Evolutionary conservation across 495 filamentous ascomycete species (phyloP).

Genomic region (Tuber aestivum): DNA sequence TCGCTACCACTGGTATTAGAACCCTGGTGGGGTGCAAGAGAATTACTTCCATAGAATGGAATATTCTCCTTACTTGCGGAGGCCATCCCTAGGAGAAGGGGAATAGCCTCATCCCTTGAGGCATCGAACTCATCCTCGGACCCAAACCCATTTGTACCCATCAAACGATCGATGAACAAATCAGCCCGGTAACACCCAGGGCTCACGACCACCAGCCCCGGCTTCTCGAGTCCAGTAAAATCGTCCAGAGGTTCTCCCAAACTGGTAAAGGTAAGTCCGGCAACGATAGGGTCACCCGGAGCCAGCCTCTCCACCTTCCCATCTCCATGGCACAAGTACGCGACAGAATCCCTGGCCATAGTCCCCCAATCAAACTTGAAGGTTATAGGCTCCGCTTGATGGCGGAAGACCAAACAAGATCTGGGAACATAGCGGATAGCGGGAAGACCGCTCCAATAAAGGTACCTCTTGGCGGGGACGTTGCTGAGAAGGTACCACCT

Average conservation of each 20-base stretch:
- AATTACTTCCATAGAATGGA: background rate
- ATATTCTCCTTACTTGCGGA: slow-evolving; percentile 12
- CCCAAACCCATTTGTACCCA: slow-evolving; percentile 17
- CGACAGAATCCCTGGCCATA: slow-evolving; percentile 13
- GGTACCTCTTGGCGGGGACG: slow-evolving; percentile 20
- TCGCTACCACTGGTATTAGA: slow-evolving; percentile 7
- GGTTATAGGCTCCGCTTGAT: background rate
- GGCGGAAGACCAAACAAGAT: slow-evolving; percentile 22
- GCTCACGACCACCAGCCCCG: slow-evolving; percentile 22
- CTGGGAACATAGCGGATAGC: slow-evolving; percentile 7
- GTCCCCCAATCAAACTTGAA: slow-evolving; percentile 22
- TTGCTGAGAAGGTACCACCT: slow-evolving; percentile 11
- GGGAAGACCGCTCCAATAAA: slow-evolving; percentile 27
- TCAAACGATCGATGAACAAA: slow-evolving; percentile 25
- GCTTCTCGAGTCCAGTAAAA: slow-evolving; percentile 9
- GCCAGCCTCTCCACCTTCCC: slow-evolving; percentile 18
- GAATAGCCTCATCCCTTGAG: slow-evolving; percentile 16
- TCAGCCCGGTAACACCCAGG: slow-evolving; percentile 29
- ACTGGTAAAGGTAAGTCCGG: slow-evolving; percentile 26
- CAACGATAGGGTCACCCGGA: slow-evolving; percentile 20
- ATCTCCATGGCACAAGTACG: slow-evolving; percentile 25
- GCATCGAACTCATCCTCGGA: slow-evolving; percentile 18
- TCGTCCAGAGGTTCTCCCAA: slow-evolving; percentile 26
- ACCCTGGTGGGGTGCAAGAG: background rate
- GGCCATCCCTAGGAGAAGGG: slow-evolving; percentile 12